Evolutionary conservation across 2,329 filamentous ascomycete species (phyloP).

Genomic region (Aspergillus pseudoglaucus): DNA sequence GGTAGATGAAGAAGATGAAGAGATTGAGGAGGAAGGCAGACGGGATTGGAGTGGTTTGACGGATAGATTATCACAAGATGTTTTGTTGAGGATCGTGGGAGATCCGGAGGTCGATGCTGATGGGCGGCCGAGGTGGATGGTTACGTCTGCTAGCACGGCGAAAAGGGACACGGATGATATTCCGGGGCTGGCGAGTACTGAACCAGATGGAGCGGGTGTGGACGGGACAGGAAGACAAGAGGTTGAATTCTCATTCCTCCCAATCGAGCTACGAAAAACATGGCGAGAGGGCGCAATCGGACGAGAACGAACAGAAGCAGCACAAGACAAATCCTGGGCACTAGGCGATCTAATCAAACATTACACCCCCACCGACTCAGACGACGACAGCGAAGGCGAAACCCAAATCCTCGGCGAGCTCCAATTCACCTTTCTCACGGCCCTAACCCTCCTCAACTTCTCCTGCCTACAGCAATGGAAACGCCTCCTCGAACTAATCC

Average conservation of each 20-base stretch:
- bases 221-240: conserved; percentile 3
- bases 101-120: conserved; percentile 28
- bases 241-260: conserved; percentile 49
- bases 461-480: conserved; percentile 63
- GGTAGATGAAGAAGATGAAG: conserved; percentile 17
- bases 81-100: conserved; percentile 48
- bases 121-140: conserved; percentile 44
- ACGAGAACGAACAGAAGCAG: conserved; percentile 55
- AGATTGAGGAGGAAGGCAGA: conserved; percentile 35
- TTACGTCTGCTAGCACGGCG: conserved; percentile 54
- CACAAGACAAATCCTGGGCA: conserved; percentile 58
- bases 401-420: conserved; percentile 50
- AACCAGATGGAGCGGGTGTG: conserved; percentile 6
- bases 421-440: conserved; percentile 58
- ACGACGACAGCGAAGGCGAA: conserved; percentile 26
- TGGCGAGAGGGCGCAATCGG: conserved; percentile 58
- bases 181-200: conserved; percentile 44
- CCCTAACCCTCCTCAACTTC: conserved; percentile 58
- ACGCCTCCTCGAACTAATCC: conserved; percentile 48
- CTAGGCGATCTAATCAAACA: conserved; percentile 47
- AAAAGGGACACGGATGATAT: conserved; percentile 53
- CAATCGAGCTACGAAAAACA: conserved; percentile 55
- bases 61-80: conserved; percentile 40
- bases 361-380: conserved; percentile 23
- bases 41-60: conserved; percentile 51